phyloP scores from a whole-genome alignment of 1,284 basidiomycete genomes.

The Waitea zeae region DNA sequence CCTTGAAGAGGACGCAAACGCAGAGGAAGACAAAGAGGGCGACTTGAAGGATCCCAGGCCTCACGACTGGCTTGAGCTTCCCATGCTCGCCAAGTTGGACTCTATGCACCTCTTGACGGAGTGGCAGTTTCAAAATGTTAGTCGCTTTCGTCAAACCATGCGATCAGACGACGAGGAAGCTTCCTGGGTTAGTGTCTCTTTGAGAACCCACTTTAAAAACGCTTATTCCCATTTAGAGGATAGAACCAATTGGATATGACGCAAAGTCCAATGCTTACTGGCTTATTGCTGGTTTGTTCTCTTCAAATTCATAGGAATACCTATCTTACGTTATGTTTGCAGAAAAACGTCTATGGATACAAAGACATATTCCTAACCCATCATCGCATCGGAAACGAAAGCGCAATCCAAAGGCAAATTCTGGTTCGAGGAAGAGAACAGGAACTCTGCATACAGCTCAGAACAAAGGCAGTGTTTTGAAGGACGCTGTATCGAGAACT shows the following conservation, averaged over 20 bases:
- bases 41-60: not conserved
- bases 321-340: too few species aligned
- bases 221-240: constrained; percentile 33
- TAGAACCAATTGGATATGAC: constrained; percentile 81
- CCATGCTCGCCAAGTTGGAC: constrained; percentile 62
- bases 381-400: constrained; percentile 41
- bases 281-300: constrained; percentile 57
- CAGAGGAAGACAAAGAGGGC: constrained; percentile 7
- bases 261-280: constrained; percentile 72
- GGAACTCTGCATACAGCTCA: too few species aligned
- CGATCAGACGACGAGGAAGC: constrained; percentile 60
- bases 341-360: constrained; percentile 80
- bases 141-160: constrained; percentile 50
- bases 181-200: constrained; percentile 43
- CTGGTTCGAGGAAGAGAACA: not conserved
- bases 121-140: constrained; percentile 69
- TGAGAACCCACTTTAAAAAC: not conserved
- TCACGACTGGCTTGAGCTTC: constrained; percentile 46
- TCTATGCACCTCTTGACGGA: constrained; percentile 54
- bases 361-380: constrained; percentile 44
- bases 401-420: not conserved
- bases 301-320: not conserved
- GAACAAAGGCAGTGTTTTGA: too few species aligned
- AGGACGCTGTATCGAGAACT: constrained; percentile 5
- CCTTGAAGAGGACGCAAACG: constrained; percentile 9